Evolutionary conservation across 345 rosid genomes (phyloP), one percentile per base, ranked within the genome.

Genomic region (Salix brachista): DNA sequence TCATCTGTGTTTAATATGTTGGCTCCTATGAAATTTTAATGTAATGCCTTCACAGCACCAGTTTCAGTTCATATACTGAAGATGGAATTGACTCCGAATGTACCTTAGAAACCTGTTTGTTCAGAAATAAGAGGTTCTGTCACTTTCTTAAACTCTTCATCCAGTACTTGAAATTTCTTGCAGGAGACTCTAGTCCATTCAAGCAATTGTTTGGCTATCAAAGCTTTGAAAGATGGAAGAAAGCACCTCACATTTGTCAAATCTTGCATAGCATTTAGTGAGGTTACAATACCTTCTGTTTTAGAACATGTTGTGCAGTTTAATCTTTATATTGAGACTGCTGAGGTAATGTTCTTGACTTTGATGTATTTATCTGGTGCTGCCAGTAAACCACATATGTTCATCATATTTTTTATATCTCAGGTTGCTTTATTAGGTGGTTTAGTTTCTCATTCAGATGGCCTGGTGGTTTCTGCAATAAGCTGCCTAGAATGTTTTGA

Each of bases 261-360:
- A 87, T 90, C 97, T 70, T 94, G 98, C 82, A 75, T 94, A 70
- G 92, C 98, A 25, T 94, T 91, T 80, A 89, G 87, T 70, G 98
- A 92, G 87, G 97, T 88, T 41, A 94, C 98, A 52, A 86, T 92
- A 84, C 97, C 97, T 77, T 87, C 93, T 72, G 83, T 92, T 86
- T 79, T 85, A 70, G 66, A 84, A 71, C 85, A 79, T 34, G 76
- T 85, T 12, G 87, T 82, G 84, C 91, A 89, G 68, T 77, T 93
- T 72, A 88, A 92, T 85, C 92, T 94, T 37, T 94, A 94, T 84
- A 80, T 92, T 10, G 97, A 90, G 82, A 94, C 97, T 50, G 90
- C 97, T 69, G 98, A 94, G 97, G 98, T 94, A 77, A 67, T 36
- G 69, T 71, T 77, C 73, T 80, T 66, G 76, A 74, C 80, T 75